These are phyloP conservation scores for Penicillium pulvis DNA, from an alignment of 495 filamentous ascomycete genomes.

Conservation along the genomic window DNA sequence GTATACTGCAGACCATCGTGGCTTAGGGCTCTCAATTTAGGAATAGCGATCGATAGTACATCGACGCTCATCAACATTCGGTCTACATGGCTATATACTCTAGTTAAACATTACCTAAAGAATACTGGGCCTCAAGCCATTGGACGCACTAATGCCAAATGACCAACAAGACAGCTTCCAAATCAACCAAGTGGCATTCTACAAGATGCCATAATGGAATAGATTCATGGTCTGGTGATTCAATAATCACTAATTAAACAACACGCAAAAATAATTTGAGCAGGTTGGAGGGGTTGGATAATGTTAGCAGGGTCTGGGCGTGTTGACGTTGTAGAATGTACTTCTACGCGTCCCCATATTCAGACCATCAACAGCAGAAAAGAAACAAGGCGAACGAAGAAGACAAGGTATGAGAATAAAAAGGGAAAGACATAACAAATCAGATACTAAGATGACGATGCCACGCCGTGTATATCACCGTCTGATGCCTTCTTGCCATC, in stretches of 20 bases:
- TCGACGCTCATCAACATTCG: neutral
- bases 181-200: constrained; percentile 2
- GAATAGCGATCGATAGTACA: neutral
- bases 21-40: neutral
- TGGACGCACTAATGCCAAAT: constrained; percentile 1
- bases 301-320: neutral
- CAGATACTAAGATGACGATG: constrained; percentile 8
- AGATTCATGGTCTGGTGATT: neutral
- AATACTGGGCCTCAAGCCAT: neutral
- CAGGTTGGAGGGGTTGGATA: neutral
- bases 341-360: constrained; percentile 8
- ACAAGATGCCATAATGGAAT: constrained; percentile 1
- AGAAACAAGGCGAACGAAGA: constrained; percentile 13
- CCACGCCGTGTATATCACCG: constrained; percentile 19
- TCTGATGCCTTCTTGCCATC: constrained; percentile 39
- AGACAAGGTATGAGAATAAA: constrained; percentile 12
- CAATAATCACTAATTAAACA: constrained; percentile 8
- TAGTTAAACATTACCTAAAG: neutral
- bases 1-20: too few species aligned
- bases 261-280: neutral
- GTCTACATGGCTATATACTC: neutral
- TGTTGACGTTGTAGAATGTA: neutral
- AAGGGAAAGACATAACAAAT: neutral
- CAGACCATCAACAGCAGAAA: constrained; percentile 1
- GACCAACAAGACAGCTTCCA: neutral